Base-by-base conservation (phyloP, 169 alveolate genomes). In the Cryptosporidium meleagridis region DNA sequence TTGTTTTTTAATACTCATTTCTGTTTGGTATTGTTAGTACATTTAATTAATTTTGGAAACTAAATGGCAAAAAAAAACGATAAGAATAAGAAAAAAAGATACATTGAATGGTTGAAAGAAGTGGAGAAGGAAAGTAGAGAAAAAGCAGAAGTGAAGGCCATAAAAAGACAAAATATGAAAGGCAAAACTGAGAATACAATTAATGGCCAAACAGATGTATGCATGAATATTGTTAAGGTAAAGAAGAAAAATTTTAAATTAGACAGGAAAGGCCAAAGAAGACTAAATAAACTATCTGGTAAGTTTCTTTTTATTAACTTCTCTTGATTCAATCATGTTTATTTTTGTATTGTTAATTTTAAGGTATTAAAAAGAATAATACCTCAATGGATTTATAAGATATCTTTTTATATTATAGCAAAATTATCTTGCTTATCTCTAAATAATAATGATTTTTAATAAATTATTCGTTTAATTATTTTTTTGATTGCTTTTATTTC, bases 31-130 rank as follows among this genome's bases (percentile, higher is more conserved):
- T 55, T 21, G 18, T 23, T 5, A 7, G 2, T 21, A 67, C 0
- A 8, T 41, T 41, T 5, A 6, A 26, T 31, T 21, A 14, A 1
- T 21, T 0, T 26, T 7, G 23, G 10, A 69, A n/a, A 18, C 23
- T 4, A 53, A 23, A 80, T 80, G 89, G 75, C 89, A 8, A 80
- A 41, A 18, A 80, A 80, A 80, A 80, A 80, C 37, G 44, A 80
- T 12, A 80, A 65, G 21, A 41, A 18, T 80, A 80, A 45, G n/a
- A 80, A 59, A 41, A 80, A 44, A 39, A 44, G 33, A 59, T 80
- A 80, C 33, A 62, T 39, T 12, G 80, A 80, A 8, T 80, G 89
- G 89, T 21, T 80, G 26, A 59, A 65, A 31, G 89, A 80, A 23
- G n/a, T 29, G 6, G 89, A 80, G 39, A 59, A 70, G 10, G n/a